phyloP scores from a whole-genome alignment of 2,329 filamentous ascomycete species.

The Fonsecaea pedrosoi region DNA sequence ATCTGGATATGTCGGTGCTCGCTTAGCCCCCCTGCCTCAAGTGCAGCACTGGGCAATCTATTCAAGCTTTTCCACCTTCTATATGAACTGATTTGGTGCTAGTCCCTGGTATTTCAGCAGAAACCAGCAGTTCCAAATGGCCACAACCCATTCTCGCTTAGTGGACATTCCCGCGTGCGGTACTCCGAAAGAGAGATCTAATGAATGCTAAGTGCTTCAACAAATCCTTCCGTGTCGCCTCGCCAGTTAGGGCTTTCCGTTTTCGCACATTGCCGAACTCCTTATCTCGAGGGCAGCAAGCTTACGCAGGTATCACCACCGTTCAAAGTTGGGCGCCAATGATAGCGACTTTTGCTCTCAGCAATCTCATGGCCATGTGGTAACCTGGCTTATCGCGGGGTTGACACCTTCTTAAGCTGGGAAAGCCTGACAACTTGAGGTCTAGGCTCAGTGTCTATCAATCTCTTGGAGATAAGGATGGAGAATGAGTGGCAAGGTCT shows the following conservation, averaged over 20 bases:
- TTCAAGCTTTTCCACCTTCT: background rate
- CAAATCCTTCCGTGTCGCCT: conserved; percentile 5
- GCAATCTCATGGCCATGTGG: background rate
- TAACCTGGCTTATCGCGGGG: conserved; percentile 3
- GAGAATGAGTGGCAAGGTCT: conserved; percentile 12
- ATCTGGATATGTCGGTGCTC: background rate
- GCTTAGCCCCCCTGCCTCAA: background rate
- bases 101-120: background rate
- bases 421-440: conserved; percentile 2
- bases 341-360: background rate
- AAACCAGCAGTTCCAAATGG: background rate
- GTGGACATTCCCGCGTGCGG: conserved; percentile 14
- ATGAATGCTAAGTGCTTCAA: conserved; percentile 6
- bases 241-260: background rate
- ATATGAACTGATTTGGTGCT: background rate
- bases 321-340: conserved; percentile 3
- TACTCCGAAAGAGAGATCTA: conserved; percentile 2
- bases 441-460: conserved; percentile 1
- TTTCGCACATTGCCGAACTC: conserved; percentile 2
- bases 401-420: conserved; percentile 10
- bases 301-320: conserved; percentile 1
- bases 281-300: conserved; percentile 10
- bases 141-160: background rate
- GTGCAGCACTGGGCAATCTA: background rate
- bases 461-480: conserved; percentile 18